Conservation (phyloP, 1,284 basidiomycete species). For the Agroathelia rolfsii region DNA sequence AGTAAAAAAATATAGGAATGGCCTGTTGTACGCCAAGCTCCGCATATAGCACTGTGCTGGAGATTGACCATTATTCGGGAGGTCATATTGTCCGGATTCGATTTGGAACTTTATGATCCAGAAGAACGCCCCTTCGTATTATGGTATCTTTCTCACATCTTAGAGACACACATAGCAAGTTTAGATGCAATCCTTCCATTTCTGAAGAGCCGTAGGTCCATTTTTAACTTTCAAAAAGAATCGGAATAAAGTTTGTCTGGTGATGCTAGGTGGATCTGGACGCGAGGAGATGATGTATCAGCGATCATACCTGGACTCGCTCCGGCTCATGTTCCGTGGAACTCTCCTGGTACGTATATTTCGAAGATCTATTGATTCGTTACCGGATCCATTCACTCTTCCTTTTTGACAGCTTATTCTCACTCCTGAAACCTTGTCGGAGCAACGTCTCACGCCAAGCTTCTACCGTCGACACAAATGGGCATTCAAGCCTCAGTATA, state of each 20-base stretch:
- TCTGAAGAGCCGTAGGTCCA: slow-evolving; percentile 28
- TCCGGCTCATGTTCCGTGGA: slow-evolving; percentile 41
- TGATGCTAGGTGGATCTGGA: slow-evolving; percentile 29
- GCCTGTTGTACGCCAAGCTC: slow-evolving; percentile 31
- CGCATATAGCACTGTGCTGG: slow-evolving; percentile 41
- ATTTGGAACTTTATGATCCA: slow-evolving; percentile 60
- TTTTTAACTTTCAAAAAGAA: slow-evolving; percentile 2
- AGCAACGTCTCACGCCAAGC: slow-evolving; percentile 33
- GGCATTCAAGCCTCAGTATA: slow-evolving; percentile 51
- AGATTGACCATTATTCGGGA: slow-evolving; percentile 55
- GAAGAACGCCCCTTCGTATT: slow-evolving; percentile 66
- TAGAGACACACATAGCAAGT: slow-evolving; percentile 43
- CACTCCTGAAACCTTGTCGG: slow-evolving; percentile 20
- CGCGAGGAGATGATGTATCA: slow-evolving; percentile 41
- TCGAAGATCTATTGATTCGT: slow-evolving; percentile 24
- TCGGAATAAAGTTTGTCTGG: not conserved
- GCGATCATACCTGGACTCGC: slow-evolving; percentile 36
- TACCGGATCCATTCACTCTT: not conserved
- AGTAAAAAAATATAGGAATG: not conserved
- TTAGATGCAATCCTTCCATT: slow-evolving; percentile 37
- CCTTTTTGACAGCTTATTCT: slow-evolving; percentile 11
- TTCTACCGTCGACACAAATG: slow-evolving; percentile 65
- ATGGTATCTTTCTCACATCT: slow-evolving; percentile 54
- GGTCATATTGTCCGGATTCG: slow-evolving; percentile 65
- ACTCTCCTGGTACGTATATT: slow-evolving; percentile 24